Conservation (phyloP, 2,329 filamentous ascomycete species). For the Penicillium sp. region DNA sequence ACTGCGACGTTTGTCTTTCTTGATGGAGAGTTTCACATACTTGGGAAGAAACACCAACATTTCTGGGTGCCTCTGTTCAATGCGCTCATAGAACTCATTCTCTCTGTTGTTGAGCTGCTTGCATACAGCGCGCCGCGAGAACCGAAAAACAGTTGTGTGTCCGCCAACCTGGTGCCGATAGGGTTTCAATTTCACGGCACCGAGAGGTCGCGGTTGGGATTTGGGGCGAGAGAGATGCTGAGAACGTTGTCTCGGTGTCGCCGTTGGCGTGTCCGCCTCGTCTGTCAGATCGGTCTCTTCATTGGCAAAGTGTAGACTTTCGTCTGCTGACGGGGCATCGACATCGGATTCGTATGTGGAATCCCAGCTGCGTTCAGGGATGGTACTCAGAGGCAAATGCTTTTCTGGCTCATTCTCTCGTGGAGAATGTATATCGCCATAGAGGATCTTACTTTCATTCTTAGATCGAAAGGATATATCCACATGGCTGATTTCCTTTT, state of each 20-base stretch:
- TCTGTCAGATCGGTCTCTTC: slow-evolving; percentile 55
- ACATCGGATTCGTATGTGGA: slow-evolving; percentile 48
- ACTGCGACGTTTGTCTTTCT: background rate
- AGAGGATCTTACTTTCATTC: slow-evolving; percentile 58
- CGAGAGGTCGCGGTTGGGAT: slow-evolving; percentile 56
- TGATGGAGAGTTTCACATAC: slow-evolving; percentile 42
- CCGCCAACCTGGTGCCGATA: slow-evolving; percentile 97
- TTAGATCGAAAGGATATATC: slow-evolving; percentile 61
- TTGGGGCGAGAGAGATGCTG: slow-evolving; percentile 30
- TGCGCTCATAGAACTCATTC: slow-evolving; percentile 97
- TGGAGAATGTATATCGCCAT: slow-evolving; percentile 52
- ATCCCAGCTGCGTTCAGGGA: slow-evolving; percentile 38
- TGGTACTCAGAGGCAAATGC: slow-evolving; percentile 33
- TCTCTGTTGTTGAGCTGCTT: slow-evolving; percentile 98
- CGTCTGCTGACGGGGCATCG: slow-evolving; percentile 43
- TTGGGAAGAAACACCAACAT: slow-evolving; percentile 87
- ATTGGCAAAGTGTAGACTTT: slow-evolving; percentile 40
- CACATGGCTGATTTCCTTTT: slow-evolving; percentile 49
- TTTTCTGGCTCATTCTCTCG: slow-evolving; percentile 40
- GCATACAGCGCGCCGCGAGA: slow-evolving; percentile 91
- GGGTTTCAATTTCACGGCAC: slow-evolving; percentile 91
- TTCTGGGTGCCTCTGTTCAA: slow-evolving; percentile 86
- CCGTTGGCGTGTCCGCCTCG: slow-evolving; percentile 51
- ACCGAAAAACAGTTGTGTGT: slow-evolving; percentile 93
- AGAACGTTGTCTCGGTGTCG: slow-evolving; percentile 39